Base-by-base conservation (phyloP, 805 yeast species). In the Metschnikowia koreensis region DNA sequence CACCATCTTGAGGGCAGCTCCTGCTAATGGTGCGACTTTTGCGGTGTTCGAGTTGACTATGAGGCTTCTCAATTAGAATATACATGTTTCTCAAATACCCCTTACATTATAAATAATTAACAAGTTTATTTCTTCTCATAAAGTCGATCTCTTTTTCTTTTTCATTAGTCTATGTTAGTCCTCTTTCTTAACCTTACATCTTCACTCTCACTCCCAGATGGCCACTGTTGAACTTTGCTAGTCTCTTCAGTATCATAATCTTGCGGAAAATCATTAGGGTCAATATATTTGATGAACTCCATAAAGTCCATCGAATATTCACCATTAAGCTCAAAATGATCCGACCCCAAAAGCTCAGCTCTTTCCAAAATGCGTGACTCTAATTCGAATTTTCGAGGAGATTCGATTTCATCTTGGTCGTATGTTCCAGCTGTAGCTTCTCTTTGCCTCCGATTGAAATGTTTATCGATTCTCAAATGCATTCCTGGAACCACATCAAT, bases 1-100 rank as follows among this genome's bases (percentile, higher is more conserved):
- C 38, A 92, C 98, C 0, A 82, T 94, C 57, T 74, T 94, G 57
- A 86, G 99, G 72, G 98, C 99, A 46, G 96, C 97, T 3, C 99
- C 99, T 0, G 99, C 96, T 3, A 96, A 94, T 66, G 99, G 97
- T 40, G 96, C 96, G 31, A 96, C 99, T 0, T 94, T 94, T 71
- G 86, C 90, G 41, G 91, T 96, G 2, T 94, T 94, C 67, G 99
- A 94, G 69, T 70, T 87, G 46, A 88, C 97, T 5, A 86, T 92
- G 87, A 82, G 96, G 71, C 60, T 75, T 28, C 64, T 81, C 42
- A 74, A 67, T 52, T 77, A 57, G 56, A 15, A 22, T 13, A 4
- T 38, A 8, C 7, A 39, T 31, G 12, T 8, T 15, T 27, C 41
- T 29, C 12, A 22, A 7, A 27, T 27, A 36, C 16, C 36, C 13